Base-by-base conservation (phyloP, 345 rosid genomes). In the Moringa oleifera region DNA sequence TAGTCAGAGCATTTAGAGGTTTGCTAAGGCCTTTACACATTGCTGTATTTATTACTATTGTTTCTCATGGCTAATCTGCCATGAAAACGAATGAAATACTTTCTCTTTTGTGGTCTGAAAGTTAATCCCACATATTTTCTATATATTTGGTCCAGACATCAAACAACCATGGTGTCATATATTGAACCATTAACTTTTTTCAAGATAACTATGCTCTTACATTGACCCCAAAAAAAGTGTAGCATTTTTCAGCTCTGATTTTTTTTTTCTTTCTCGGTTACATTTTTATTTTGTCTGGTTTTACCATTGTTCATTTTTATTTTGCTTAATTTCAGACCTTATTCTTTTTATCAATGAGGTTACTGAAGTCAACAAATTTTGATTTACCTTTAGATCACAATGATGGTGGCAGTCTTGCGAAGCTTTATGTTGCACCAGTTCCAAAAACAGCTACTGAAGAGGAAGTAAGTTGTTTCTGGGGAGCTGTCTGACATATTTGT, bases 401-500 rank as follows among this genome's bases (percentile, higher is more conserved):
- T 47, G 88, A 68, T 64, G 81, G 77, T 67, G 66, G 62, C 54
- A 57, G 36, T 68, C 57, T 67, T 64, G 83, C 81, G 55, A 89
- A 91, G 73, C 78, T 91, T 53, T 91, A 85, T 33, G 81, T 82
- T 68, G 83, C 90, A 19, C 81, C 90, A 0, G 71, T 91, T 50
- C 72, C 96, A 18, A 79, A 76, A 72, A 79, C 80, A 23, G 70
- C 84, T 12, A 80, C 64, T 16, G 85, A 77, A 71, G 83, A 78
- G 55, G 79, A 84, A 50, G 96, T 89, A 65, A 78, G 90, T 75
- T 67, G 23, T 37, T 65, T 64, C 20, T 47, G 41, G 20, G 66
- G 23, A 19, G 3, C 25, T 25, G n/a, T 52, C 25, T n/a, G 23
- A 45, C 52, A 31, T 18, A 21, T 19, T 25, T 66, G 22, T 62